Percentiles rank a stretch among this genome's conserved stretches.
phyloP scores from a whole-genome alignment of 2,329 filamentous ascomycete genomes.

The Colletotrichum truncatum region DNA sequence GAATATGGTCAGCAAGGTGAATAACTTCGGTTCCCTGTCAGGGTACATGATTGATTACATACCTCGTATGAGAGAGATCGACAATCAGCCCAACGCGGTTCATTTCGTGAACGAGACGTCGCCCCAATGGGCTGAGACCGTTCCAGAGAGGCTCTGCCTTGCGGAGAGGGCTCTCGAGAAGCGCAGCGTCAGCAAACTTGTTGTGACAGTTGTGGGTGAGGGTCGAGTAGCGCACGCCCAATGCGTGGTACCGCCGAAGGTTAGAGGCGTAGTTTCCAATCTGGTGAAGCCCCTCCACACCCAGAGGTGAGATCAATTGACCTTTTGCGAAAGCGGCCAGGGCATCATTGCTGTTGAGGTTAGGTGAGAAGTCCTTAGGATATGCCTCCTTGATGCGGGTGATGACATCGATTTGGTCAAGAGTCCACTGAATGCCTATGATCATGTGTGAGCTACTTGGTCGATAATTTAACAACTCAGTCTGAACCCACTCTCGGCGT shows the following conservation, averaged over 20 bases:
- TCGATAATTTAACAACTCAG: neutral
- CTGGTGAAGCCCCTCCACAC: slow-evolving; percentile 90
- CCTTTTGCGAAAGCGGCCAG: slow-evolving; percentile 66
- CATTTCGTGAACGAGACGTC: slow-evolving; percentile 83
- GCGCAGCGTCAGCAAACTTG: slow-evolving; percentile 84
- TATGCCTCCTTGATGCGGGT: slow-evolving; percentile 70
- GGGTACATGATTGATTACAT: neutral
- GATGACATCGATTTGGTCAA: slow-evolving; percentile 80
- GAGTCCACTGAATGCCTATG: slow-evolving; percentile 70
- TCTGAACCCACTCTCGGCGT: slow-evolving; percentile 66
- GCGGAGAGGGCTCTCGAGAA: slow-evolving; percentile 63
- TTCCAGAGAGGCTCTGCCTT: slow-evolving; percentile 69
- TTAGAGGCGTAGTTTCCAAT: slow-evolving; percentile 86
- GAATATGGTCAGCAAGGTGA: neutral
- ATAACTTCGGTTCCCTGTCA: neutral
- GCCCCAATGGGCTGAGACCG: slow-evolving; percentile 78
- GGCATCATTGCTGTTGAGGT: slow-evolving; percentile 68
- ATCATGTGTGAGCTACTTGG: neutral
- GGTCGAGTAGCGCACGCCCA: slow-evolving; percentile 89
- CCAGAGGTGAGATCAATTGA: slow-evolving; percentile 79
- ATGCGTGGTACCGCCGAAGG: slow-evolving; percentile 76
- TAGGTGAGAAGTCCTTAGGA: slow-evolving; percentile 74
- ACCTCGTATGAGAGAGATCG: slow-evolving; percentile 78
- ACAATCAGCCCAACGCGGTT: slow-evolving; percentile 96
- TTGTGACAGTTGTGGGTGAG: slow-evolving; percentile 96